Evolutionary conservation across 257 asterid genomes (phyloP).

Genomic region (Nicotiana obtusifolia): DNA sequence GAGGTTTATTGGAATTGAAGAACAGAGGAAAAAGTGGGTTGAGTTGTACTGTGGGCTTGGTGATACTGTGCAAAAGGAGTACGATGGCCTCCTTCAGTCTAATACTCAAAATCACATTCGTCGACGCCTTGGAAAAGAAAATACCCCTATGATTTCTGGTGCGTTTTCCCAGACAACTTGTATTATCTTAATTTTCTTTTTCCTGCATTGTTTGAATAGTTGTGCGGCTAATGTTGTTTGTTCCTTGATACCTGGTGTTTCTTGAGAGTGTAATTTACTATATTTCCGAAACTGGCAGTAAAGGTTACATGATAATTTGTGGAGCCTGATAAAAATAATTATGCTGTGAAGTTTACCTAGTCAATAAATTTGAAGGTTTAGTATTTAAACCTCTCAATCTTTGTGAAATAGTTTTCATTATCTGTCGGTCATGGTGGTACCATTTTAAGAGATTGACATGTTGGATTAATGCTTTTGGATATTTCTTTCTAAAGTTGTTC

Average conservation of each 20-base stretch:
- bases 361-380: neutral
- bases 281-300: neutral
- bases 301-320: neutral
- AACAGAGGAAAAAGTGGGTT: slow-evolving; percentile 70
- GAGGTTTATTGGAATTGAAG: slow-evolving; percentile 52
- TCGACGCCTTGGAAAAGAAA: slow-evolving; percentile 33
- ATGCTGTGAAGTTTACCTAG: neutral
- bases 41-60: slow-evolving; percentile 69
- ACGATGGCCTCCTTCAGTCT: slow-evolving; percentile 38
- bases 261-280: slow-evolving; percentile 5
- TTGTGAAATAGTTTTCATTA: neutral
- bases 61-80: slow-evolving; percentile 41
- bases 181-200: neutral
- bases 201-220: neutral
- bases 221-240: neutral
- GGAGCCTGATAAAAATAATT: neutral
- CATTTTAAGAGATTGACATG: neutral
- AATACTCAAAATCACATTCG: slow-evolving; percentile 29
- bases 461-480: neutral
- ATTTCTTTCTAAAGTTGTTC: neutral
- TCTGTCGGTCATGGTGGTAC: neutral
- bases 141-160: slow-evolving; percentile 29
- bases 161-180: neutral
- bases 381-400: neutral
- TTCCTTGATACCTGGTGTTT: neutral